phyloP scores from a whole-genome alignment of 306 rosid genomes.

The Dryas octopetala region DNA sequence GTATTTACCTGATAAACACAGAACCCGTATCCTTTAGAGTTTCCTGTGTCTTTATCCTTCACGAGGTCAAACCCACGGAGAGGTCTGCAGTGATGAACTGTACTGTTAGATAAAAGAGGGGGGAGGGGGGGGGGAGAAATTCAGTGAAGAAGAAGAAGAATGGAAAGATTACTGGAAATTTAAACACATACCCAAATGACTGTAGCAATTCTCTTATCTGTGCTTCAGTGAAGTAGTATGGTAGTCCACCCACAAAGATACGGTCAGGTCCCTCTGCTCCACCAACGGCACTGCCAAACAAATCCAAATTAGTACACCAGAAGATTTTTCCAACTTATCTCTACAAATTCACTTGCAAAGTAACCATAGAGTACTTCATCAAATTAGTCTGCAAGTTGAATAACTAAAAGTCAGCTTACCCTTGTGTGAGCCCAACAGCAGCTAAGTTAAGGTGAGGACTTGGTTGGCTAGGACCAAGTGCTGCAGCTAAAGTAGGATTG shows the following conservation, averaged over 20 bases:
- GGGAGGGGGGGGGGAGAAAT: too few species aligned
- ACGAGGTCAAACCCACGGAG: constrained; percentile 74
- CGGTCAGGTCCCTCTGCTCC: constrained; percentile 84
- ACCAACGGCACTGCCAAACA: constrained; percentile 47
- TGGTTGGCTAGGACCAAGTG: constrained; percentile 81
- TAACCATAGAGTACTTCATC: not conserved
- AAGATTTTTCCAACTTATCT: constrained; percentile 14
- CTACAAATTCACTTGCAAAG: not conserved
- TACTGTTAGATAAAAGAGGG: constrained; percentile 12
- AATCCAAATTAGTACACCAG: constrained; percentile 28
- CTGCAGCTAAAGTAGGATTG: constrained; percentile 75
- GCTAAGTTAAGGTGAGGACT: constrained; percentile 71
- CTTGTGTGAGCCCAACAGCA: constrained; percentile 68
- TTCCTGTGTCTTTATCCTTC: constrained; percentile 80
- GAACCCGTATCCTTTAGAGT: constrained; percentile 84
- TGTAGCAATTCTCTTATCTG: constrained; percentile 73
- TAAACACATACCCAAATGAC: constrained; percentile 62
- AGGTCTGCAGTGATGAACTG: constrained; percentile 49
- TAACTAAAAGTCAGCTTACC: constrained; percentile 36
- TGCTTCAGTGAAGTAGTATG: constrained; percentile 73
- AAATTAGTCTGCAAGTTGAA: constrained; percentile 1
- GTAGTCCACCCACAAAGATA: constrained; percentile 82
- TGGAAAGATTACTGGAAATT: not conserved
- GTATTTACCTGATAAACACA: constrained; percentile 68
- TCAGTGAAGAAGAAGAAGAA: not conserved